phyloP scores from a whole-genome alignment of 176 grass and related monocot genomes.

The Chrysopogon serrulatus region DNA sequence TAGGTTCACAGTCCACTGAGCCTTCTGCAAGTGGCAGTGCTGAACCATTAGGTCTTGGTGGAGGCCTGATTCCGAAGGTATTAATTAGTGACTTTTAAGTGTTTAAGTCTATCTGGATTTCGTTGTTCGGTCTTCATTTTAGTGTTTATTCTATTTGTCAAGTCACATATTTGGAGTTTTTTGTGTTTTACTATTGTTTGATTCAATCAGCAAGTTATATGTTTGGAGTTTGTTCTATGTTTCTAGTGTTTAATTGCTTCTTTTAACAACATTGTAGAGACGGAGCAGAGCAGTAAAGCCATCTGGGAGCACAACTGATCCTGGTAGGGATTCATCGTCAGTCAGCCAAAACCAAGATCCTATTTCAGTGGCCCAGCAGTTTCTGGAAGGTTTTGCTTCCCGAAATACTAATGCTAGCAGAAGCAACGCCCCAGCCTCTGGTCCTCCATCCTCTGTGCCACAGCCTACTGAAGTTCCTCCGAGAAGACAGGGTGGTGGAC shows the following conservation, averaged over 20 bases:
- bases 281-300: conserved; percentile 30
- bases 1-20: conserved; percentile 34
- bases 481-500: conserved; percentile 32
- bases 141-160: background rate
- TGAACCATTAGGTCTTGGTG: conserved; percentile 76
- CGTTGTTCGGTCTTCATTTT: background rate
- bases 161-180: background rate
- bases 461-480: conserved; percentile 25
- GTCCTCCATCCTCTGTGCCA: conserved; percentile 5
- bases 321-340: conserved; percentile 35
- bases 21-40: conserved; percentile 35
- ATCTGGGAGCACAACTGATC: conserved; percentile 8
- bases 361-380: conserved; percentile 48
- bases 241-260: background rate
- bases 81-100: background rate
- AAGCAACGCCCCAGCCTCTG: conserved; percentile 1
- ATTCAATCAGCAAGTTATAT: background rate
- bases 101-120: background rate
- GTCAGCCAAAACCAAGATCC: conserved; percentile 37
- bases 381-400: conserved; percentile 55
- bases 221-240: background rate
- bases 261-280: conserved; percentile 41
- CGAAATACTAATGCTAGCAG: conserved; percentile 23
- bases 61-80: conserved; percentile 85
- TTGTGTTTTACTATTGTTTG: background rate